These are phyloP conservation scores for Leccinum insolens DNA, from an alignment of 1,284 basidiomycete genomes.

Conservation along the genomic window DNA sequence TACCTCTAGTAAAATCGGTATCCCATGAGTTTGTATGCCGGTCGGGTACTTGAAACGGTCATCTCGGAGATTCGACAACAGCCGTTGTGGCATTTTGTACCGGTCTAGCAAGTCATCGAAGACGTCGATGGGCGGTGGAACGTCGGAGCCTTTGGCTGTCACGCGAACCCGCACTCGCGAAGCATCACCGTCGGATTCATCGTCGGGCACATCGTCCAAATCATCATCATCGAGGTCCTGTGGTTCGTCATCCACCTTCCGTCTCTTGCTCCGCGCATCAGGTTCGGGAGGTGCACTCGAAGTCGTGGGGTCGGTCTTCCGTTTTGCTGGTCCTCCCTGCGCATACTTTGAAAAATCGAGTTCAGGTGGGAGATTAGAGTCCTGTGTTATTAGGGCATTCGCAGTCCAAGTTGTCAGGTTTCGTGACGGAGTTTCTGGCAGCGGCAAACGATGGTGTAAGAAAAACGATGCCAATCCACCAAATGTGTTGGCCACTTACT, in stretches of 20 bases:
- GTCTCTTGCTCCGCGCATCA: conserved; percentile 39
- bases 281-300: conserved; percentile 20
- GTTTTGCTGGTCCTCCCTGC: conserved; percentile 53
- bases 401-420: conserved; percentile 18
- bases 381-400: conserved; percentile 22
- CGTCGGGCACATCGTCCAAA: conserved; percentile 32
- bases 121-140: conserved; percentile 58
- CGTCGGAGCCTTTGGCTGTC: conserved; percentile 66
- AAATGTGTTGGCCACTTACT: conserved; percentile 37
- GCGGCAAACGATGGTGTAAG: conserved; percentile 11
- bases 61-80: conserved; percentile 64
- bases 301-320: conserved; percentile 36
- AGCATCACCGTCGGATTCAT: conserved; percentile 32
- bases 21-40: conserved; percentile 72
- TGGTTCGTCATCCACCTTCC: conserved; percentile 33
- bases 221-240: conserved; percentile 32
- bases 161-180: conserved; percentile 59
- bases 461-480: conserved; percentile 14
- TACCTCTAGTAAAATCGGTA: conserved; percentile 76
- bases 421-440: conserved; percentile 31
- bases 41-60: conserved; percentile 68
- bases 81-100: conserved; percentile 56
- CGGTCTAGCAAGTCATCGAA: conserved; percentile 61
- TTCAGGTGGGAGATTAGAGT: conserved; percentile 68
- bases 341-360: conserved; percentile 89